phyloP scores from a whole-genome alignment of 2,329 filamentous ascomycete genomes.

The Pseudocercospora macadamiae region DNA sequence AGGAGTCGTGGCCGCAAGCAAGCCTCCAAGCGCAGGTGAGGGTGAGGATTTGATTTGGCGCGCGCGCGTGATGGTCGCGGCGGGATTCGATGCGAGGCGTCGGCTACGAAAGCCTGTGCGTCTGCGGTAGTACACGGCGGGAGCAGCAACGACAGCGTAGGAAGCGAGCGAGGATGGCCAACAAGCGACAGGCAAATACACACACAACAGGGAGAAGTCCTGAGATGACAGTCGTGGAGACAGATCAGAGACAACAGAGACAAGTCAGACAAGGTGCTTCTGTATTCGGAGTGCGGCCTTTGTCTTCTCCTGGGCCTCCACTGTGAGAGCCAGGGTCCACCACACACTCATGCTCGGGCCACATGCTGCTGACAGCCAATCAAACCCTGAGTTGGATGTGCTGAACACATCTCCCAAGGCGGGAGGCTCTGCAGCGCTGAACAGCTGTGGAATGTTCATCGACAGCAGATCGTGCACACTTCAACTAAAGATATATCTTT shows the following conservation, averaged over 20 bases:
- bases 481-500: neutral
- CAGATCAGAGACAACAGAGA: neutral
- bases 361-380: neutral
- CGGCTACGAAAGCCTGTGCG: neutral
- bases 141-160: neutral
- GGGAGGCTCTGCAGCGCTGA: neutral
- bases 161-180: no score
- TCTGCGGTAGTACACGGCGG: neutral
- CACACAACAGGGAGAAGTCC: neutral
- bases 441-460: neutral
- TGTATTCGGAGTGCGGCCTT: neutral
- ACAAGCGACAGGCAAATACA: neutral
- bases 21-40: neutral
- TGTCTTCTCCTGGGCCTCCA: neutral
- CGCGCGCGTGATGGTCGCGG: slow-evolving; percentile 1
- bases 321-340: slow-evolving; percentile 1
- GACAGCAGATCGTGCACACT: neutral
- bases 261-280: neutral
- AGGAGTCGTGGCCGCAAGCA: neutral
- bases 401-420: neutral
- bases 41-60: slow-evolving; percentile 4
- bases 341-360: neutral
- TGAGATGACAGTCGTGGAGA: neutral
- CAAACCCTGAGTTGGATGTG: neutral
- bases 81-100: neutral